Evolutionary conservation across 139 green algal species (phyloP), one percentile per base, ranked within the genome.

Genomic region (Microglena sp.): DNA sequence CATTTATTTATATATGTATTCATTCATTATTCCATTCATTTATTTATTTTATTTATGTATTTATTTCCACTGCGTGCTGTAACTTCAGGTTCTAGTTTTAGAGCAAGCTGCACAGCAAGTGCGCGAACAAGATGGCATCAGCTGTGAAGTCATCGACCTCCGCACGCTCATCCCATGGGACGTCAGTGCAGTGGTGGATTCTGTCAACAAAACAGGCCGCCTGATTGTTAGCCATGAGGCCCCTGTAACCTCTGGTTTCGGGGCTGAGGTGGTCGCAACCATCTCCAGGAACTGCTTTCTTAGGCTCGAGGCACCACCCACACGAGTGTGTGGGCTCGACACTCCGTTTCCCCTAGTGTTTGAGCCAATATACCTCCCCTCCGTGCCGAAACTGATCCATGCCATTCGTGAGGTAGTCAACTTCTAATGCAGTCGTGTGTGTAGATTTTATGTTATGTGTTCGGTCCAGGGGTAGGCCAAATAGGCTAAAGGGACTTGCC

Each of bases 191-290:
- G 67, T 85, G 67, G 74, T 75, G 24, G 69, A 70, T 1, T 85
- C 74, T 15, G 83, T 92, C 8, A 74, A 62, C 45, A 82, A 81
- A 55, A 93, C 81, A 33, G 87, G 86, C 21, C 70, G 86, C 24
- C 73, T 95, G 43, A 50, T 95, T 33, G 89, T 97, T 8, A 88
- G 68, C 45, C 91, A 97, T 67, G 91, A 97, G 78, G 91, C 91
- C 18, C 91, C 91, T 0, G 45, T 92, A 2, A 95, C 89, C 5
- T 72, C 69, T 70, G 88, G 90, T 0, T 95, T 96, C 82, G 90
- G 84, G 15, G 90, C 88, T 4, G 90, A 96, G 69, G 67, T 96
- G 6, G 82, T 82, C 1, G 79, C 90, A 0, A 70, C 62, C 3
- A 82, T 96, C n/a, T 65, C 77, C 11, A 18, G 40, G 5, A 54